Evolutionary conservation across 1,284 basidiomycete genomes (phyloP).

Genomic region (Sanguinoderma infundibulare): DNA sequence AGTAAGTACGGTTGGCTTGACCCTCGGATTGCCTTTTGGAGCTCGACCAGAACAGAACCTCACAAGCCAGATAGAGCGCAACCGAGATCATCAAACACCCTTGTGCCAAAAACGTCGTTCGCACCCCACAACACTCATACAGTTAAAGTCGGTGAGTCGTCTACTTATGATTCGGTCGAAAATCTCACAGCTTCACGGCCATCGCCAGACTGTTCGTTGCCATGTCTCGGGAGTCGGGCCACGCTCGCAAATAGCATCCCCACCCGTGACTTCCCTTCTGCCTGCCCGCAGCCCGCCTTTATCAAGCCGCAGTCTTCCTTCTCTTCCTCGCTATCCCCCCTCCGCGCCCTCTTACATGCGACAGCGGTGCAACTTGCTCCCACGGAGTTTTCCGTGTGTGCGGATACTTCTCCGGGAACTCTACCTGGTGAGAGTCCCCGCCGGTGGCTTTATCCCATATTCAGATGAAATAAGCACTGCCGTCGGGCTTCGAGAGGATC

Average conservation of each 20-base stretch:
- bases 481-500: no score
- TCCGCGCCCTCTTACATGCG: not conserved
- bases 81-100: no score
- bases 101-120: no score
- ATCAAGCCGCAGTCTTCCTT: not conserved
- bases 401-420: not conserved
- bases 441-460: not conserved
- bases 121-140: no score
- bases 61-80: no score
- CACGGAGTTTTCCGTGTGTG: not conserved
- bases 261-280: not conserved
- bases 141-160: no score
- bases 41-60: no score
- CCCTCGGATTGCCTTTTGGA: constrained; percentile 67
- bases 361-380: not conserved
- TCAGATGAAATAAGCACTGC: not conserved
- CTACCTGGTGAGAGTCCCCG: not conserved
- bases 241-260: not conserved
- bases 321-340: not conserved
- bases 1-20: constrained; percentile 97
- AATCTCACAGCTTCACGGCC: no score
- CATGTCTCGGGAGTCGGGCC: not conserved
- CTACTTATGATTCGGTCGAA: no score
- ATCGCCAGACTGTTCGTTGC: not conserved
- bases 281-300: no score